Conservation (phyloP, 805 yeast species). For the Ogataea allantospora region DNA sequence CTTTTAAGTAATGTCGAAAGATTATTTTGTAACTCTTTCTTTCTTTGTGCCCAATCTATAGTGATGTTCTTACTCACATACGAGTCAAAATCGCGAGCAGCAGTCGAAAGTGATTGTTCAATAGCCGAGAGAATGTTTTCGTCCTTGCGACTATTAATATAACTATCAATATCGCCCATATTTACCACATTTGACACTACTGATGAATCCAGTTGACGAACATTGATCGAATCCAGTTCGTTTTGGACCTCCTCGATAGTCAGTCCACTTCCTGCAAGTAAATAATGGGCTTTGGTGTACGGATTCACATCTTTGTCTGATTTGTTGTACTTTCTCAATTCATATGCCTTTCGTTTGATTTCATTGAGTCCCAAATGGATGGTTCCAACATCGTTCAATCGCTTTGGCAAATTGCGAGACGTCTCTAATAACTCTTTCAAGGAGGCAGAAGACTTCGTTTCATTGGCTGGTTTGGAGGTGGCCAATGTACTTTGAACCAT, state of each 20-base stretch:
- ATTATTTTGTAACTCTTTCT: constrained; percentile 68
- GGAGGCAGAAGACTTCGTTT: constrained; percentile 17
- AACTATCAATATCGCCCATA: constrained; percentile 53
- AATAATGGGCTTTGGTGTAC: constrained; percentile 77
- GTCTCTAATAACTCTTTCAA: constrained; percentile 76
- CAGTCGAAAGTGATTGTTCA: constrained; percentile 70
- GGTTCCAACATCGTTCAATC: constrained; percentile 68
- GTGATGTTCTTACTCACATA: constrained; percentile 70
- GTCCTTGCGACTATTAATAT: constrained; percentile 68
- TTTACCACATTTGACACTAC: constrained; percentile 7
- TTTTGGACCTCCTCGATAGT: constrained; percentile 79
- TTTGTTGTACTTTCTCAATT: constrained; percentile 45
- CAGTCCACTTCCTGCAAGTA: constrained; percentile 86
- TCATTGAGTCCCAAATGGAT: constrained; percentile 79
- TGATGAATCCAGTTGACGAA: constrained; percentile 21
- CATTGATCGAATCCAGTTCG: constrained; percentile 46
- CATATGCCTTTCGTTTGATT: constrained; percentile 64
- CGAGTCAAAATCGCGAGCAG: constrained; percentile 79
- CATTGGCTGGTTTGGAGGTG: constrained; percentile 9
- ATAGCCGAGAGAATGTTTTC: constrained; percentile 80
- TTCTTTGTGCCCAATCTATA: constrained; percentile 81
- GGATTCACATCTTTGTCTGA: constrained; percentile 38
- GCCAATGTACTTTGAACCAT: constrained; percentile 7
- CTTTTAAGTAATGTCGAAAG: constrained; percentile 55
- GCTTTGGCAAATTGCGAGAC: constrained; percentile 68